A percentile compares a stretch with the other conserved stretches of the same genome.
phyloP scores from a whole-genome alignment of 129 eudicot genomes.

The Rutidosis leptorrhynchoides region DNA sequence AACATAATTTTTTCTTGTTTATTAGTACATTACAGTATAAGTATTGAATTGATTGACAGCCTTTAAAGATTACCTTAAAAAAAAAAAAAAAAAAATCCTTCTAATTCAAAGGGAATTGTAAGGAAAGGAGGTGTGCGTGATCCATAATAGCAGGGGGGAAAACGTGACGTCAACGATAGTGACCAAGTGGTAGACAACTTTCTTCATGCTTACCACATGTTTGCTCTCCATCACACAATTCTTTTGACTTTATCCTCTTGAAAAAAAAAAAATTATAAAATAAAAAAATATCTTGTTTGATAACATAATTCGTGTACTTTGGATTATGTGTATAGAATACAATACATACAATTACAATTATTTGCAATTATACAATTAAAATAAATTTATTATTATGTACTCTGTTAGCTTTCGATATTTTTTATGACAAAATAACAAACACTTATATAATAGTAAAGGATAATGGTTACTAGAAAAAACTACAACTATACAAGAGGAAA shows the following conservation, averaged over 20 bases:
- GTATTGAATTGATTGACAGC: no score
- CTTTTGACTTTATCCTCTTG: conserved; percentile 12
- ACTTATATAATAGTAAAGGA: no score
- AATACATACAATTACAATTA: no score
- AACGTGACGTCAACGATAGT: conserved; percentile 62
- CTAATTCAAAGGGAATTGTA: conserved; percentile 9
- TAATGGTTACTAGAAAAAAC: no score
- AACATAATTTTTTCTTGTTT: no score
- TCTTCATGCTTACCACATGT: conserved; percentile 29
- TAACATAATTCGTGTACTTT: background rate
- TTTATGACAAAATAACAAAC: no score
- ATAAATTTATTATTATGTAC: background rate
- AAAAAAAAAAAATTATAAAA: background rate
- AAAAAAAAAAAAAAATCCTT: background rate
- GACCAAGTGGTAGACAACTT: conserved; percentile 55
- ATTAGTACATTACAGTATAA: no score
- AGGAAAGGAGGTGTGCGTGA: conserved; percentile 10
- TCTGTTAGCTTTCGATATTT: no score
- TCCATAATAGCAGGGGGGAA: conserved; percentile 25
- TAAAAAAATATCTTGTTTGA: background rate
- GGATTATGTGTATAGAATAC: background rate
- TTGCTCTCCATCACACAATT: conserved; percentile 26
- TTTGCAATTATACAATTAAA: no score
- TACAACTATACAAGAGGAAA: no score
- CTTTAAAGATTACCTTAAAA: no score